These are phyloP conservation scores for Brachypodium distachyon DNA, from an alignment of 202 grass and related monocot species.

Conservation along the genomic window DNA sequence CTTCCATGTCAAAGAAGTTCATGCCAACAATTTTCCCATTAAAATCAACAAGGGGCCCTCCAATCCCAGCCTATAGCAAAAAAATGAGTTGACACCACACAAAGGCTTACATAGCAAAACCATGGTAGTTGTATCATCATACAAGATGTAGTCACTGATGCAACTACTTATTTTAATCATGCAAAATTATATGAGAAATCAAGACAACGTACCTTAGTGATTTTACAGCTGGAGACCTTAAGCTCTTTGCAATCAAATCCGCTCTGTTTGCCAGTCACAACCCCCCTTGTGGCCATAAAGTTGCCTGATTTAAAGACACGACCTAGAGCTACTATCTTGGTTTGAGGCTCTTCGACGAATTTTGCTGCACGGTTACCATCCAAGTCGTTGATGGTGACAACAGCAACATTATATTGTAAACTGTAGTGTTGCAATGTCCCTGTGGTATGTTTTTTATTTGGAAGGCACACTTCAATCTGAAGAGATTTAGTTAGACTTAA, in stretches of 20 bases:
- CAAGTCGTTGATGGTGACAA: neutral
- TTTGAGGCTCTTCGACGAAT: neutral
- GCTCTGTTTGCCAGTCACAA: no score
- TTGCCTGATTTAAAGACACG: neutral
- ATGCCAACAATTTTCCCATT: neutral
- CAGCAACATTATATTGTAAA: neutral
- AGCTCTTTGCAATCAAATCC: no score
- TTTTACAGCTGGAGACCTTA: no score
- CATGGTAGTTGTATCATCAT: no score
- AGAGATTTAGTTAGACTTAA: neutral
- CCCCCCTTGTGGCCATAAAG: neutral
- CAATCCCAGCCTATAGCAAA: neutral
- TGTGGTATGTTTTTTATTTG: neutral
- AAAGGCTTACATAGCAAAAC: no score
- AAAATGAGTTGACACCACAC: no score
- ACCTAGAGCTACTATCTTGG: neutral
- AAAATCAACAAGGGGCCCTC: neutral
- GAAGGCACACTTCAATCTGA: neutral
- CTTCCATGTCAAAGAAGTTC: neutral
- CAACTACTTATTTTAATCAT: no score
- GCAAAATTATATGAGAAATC: no score
- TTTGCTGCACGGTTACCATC: neutral
- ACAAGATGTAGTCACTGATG: no score
- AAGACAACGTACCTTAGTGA: no score
- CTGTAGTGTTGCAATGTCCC: neutral